Evolutionary conservation across 2,329 filamentous ascomycete species (phyloP), one percentile per base, ranked within the genome.

Genomic region (Sclerotiophoma versabilis): DNA sequence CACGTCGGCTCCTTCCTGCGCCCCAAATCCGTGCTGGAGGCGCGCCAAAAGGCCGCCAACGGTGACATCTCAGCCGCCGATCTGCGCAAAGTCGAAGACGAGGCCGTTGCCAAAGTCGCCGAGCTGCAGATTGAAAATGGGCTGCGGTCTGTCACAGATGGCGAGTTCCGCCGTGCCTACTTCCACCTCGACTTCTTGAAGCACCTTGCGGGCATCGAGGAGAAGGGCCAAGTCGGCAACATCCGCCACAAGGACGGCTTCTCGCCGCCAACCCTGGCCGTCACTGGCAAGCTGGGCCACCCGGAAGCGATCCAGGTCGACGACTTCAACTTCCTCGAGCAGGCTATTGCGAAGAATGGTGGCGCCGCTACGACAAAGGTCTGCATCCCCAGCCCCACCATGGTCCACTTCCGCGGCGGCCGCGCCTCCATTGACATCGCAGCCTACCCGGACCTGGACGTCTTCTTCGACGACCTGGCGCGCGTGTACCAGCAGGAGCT

Each of bases 181-280:
- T 85, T 85, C 74, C 83, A 85, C 69, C 79, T 84, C 54, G 83
- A 85, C 71, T 85, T 84, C 72, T 76, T 85, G 36, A 77, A 81
- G 69, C 79, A 84, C 64, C 73, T 85, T 4, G 75, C 75, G 33
- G 83, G 83, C 45, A 79, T 85, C 60, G 80, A 83, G 69, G 77
- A 80, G 60, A 77, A 78, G 59, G 82, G 83, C 47, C 79, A 79
- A 49, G 74, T 79, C 8, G 79, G 80, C 48, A 64, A 71, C 48
- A 75, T 75, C 33, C 60, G 71, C 26, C 71, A 72, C 51, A 68
- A 68, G 52, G 68, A 74, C 60, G 81, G 81, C 54, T 80, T 80
- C 54, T 80, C 77, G 36, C 83, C 83, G n/a, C 83, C 83, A 37
- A 76, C 78, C 25, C 74, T 84, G 2, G 80, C 81, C 29, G 82